phyloP scores from a whole-genome alignment of 768 basidiomycete species.

The Mycena galericulata region DNA sequence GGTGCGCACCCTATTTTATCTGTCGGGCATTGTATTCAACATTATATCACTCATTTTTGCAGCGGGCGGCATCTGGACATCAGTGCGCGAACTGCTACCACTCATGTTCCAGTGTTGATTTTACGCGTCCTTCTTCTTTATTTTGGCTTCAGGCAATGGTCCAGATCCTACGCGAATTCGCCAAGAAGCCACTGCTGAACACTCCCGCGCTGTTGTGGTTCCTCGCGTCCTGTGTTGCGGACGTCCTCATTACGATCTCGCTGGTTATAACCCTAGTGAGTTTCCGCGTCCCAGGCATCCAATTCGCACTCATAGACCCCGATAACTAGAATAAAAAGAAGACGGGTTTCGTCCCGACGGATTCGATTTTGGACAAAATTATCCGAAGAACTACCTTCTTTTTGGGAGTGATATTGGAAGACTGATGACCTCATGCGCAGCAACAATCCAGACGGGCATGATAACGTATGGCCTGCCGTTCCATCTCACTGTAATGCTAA shows the following conservation, averaged over 20 bases:
- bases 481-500: no score
- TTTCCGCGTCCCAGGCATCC: neutral
- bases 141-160: conserved; percentile 41
- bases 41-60: no score
- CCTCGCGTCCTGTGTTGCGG: conserved; percentile 55
- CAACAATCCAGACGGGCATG: conserved; percentile 34
- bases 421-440: neutral
- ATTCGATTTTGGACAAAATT: conserved; percentile 30
- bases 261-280: conserved; percentile 51
- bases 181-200: conserved; percentile 47
- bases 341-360: conserved; percentile 20
- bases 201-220: conserved; percentile 59
- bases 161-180: conserved; percentile 49
- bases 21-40: no score
- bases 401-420: neutral
- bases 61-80: conserved; percentile 59
- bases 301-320: neutral
- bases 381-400: conserved; percentile 28
- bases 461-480: conserved; percentile 21
- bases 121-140: no score
- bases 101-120: neutral
- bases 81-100: neutral
- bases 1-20: no score
- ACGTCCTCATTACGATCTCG: conserved; percentile 55
- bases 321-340: conserved; percentile 8